Conservation (phyloP, 1,284 basidiomycete genomes). For the Tilletiopsis washingtonensis region DNA sequence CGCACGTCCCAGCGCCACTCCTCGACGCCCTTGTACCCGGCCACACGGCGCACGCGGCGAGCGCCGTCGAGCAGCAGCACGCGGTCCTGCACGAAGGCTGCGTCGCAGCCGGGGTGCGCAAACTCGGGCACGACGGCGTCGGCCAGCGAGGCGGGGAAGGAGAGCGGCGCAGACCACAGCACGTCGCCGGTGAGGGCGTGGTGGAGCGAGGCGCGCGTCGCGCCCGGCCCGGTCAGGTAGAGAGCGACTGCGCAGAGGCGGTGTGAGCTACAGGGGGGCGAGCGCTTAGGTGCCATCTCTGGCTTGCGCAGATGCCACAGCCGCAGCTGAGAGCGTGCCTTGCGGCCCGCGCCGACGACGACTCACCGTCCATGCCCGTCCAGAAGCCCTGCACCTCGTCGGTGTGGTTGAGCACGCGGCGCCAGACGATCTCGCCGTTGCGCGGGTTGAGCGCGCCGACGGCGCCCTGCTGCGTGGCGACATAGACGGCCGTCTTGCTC, state of each 20-base stretch:
- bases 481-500: constrained; percentile 55
- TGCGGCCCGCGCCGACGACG: not conserved
- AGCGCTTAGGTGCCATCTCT: not conserved
- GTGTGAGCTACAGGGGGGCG: not conserved
- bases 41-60: constrained; percentile 16
- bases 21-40: constrained; percentile 3
- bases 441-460: constrained; percentile 66
- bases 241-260: constrained; percentile 50
- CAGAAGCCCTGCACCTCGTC: constrained; percentile 56
- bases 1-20: not conserved
- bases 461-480: constrained; percentile 61
- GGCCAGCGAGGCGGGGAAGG: constrained; percentile 8
- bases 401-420: constrained; percentile 61
- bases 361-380: constrained; percentile 4
- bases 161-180: constrained; percentile 49
- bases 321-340: too few species aligned
- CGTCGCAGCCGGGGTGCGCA: constrained; percentile 21
- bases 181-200: constrained; percentile 62
- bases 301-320: too few species aligned
- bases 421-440: constrained; percentile 72
- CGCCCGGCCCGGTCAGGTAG: constrained; percentile 67
- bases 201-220: constrained; percentile 63
- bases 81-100: constrained; percentile 24
- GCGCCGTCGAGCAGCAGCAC: constrained; percentile 25
- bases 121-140: constrained; percentile 19